Conservation (phyloP, 164 flowering plant species). For the Hamamelis virginiana region DNA sequence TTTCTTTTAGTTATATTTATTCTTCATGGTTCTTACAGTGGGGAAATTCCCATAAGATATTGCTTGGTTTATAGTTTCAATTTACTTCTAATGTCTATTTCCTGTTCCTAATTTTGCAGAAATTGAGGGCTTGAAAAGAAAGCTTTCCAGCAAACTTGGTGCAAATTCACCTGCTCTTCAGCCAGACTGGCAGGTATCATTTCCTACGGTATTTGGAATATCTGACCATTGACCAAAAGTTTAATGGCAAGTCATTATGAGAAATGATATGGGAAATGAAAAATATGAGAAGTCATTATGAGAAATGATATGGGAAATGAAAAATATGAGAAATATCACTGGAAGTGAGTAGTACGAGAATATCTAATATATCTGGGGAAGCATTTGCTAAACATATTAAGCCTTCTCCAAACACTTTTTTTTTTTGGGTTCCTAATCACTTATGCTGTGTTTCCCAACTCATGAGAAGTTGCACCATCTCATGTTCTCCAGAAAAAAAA, state of each 20-base stretch:
- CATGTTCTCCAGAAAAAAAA: no score
- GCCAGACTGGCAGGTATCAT: slow-evolving; percentile 92
- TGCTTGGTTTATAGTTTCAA: background rate
- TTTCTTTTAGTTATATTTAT: background rate
- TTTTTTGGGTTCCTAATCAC: background rate
- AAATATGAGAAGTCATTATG: background rate
- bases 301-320: background rate
- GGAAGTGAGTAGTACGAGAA: no score
- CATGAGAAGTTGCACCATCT: background rate
- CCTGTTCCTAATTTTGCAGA: slow-evolving; percentile 40
- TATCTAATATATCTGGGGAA: background rate
- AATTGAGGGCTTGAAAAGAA: slow-evolving; percentile 94
- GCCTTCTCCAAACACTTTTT: background rate
- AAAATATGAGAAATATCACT: background rate
- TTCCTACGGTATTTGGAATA: background rate
- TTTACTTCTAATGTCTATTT: background rate
- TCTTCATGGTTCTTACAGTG: background rate
- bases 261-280: background rate
- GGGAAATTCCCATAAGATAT: background rate
- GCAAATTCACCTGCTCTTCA: slow-evolving; percentile 77
- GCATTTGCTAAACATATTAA: background rate
- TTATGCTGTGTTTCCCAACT: background rate
- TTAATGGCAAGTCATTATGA: background rate
- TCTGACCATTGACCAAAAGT: background rate
- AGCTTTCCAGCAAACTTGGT: slow-evolving; percentile 95